A percentile compares a stretch with the other conserved stretches of the same genome.
These are phyloP conservation scores for Mucuna pruriens DNA, from an alignment of 306 rosid species.

Conservation along the genomic window DNA sequence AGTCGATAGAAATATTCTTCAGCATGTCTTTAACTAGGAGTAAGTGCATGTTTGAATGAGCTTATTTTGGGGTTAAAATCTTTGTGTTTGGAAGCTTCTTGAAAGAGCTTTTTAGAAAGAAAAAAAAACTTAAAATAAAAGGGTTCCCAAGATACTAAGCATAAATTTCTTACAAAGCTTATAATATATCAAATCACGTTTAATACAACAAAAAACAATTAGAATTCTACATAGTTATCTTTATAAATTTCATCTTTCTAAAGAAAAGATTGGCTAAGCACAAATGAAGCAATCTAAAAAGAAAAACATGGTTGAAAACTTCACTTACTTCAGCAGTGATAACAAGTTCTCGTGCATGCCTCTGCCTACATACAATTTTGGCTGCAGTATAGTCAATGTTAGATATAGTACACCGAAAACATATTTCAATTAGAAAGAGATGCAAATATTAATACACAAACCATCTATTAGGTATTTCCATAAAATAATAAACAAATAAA, in stretches of 20 bases:
- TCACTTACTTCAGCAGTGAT: constrained; percentile 83
- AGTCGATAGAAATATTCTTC: not conserved
- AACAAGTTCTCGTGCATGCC: constrained; percentile 91
- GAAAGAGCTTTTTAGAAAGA: not conserved
- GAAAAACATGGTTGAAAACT: too few relatives aligned
- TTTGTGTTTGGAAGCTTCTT: not conserved
- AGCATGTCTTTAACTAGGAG: not conserved
- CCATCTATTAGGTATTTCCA: constrained; percentile 19
- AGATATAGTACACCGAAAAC: constrained; percentile 28
- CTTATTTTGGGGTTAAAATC: not conserved
- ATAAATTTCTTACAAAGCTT: not conserved
- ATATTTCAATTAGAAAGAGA: constrained; percentile 18
- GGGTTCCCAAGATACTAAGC: not conserved
- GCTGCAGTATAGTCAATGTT: constrained; percentile 67
- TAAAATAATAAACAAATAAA: constrained; percentile 25
- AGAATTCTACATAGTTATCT: not conserved
- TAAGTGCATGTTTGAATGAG: not conserved
- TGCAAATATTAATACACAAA: constrained; percentile 10
- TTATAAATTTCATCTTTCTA: not conserved
- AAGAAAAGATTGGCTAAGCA: not conserved
- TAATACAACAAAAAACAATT: not conserved
- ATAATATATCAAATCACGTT: not conserved
- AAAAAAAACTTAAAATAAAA: not conserved
- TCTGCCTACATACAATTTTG: constrained; percentile 86
- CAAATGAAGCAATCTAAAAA: not conserved